Conservation (phyloP, 257 asterid genomes). For the Misopates orontium region DNA sequence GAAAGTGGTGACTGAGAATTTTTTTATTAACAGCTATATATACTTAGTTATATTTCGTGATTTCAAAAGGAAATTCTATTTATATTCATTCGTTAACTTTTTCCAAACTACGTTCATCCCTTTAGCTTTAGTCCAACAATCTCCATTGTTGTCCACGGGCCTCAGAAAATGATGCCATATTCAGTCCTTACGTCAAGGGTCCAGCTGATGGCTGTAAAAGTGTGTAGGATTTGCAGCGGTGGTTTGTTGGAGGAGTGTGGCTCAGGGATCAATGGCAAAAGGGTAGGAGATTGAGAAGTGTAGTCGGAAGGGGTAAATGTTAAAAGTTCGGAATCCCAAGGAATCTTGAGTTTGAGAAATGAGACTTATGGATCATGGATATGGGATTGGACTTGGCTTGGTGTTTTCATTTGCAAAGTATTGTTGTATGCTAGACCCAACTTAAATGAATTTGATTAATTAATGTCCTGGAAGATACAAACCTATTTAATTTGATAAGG, state of each 20-base stretch:
- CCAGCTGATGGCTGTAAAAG: too few species aligned
- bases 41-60: neutral
- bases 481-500: too few species aligned
- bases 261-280: too few species aligned
- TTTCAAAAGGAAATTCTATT: neutral
- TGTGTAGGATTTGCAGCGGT: neutral
- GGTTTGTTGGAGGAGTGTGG: neutral
- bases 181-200: too few species aligned
- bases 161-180: too few species aligned
- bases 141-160: too few species aligned
- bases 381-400: slow-evolving; percentile 4
- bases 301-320: neutral
- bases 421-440: slow-evolving; percentile 16
- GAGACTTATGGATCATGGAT: slow-evolving; percentile 11
- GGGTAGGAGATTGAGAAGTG: neutral
- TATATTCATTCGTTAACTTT: neutral
- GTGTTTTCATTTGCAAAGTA: neutral
- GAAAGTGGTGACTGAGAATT: neutral
- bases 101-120: too few species aligned
- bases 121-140: too few species aligned
- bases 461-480: slow-evolving; percentile 6
- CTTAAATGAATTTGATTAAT: slow-evolving; percentile 20
- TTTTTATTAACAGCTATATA: neutral
- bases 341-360: neutral
- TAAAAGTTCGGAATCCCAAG: too few species aligned